Conservation (phyloP, 495 filamentous ascomycete genomes). For the Penicillium longicatenatum region DNA sequence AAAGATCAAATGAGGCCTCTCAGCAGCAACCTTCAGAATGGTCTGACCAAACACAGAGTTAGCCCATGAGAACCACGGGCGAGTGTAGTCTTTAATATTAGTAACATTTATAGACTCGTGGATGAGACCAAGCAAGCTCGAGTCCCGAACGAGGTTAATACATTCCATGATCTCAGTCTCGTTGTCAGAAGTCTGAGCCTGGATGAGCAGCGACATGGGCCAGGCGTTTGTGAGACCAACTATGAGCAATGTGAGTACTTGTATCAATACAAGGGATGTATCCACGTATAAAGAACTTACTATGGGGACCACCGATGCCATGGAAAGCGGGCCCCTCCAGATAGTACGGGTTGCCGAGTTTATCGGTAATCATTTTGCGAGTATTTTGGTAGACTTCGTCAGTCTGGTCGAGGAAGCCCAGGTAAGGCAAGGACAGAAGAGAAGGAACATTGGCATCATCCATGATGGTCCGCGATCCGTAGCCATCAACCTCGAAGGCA, state of each 20-base stretch:
- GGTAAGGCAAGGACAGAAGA: constrained; percentile 78
- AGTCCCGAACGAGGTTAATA: constrained; percentile 71
- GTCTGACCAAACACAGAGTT: constrained; percentile 96
- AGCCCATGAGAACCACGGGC: constrained; percentile 97
- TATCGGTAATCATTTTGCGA: constrained; percentile 82
- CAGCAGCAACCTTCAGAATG: constrained; percentile 80
- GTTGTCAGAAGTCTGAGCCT: constrained; percentile 86
- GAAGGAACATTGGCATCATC: constrained; percentile 97
- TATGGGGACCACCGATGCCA: constrained; percentile 83
- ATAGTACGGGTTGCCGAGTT: constrained; percentile 85
- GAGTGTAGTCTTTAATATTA: constrained; percentile 70
- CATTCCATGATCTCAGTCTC: constrained; percentile 77
- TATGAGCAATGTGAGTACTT: constrained; percentile 13
- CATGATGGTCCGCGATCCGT: constrained; percentile 89
- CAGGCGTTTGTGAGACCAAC: constrained; percentile 88
- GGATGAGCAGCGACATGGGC: constrained; percentile 92
- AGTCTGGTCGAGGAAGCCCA: constrained; percentile 73
- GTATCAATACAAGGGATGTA: not conserved
- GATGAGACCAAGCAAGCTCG: constrained; percentile 74
- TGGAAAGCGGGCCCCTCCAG: constrained; percentile 75
- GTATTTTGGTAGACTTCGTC: constrained; percentile 86
- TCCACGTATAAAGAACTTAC: constrained; percentile 30
- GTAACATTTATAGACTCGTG: constrained; percentile 94
- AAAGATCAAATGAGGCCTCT: constrained; percentile 89
- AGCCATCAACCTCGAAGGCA: constrained; percentile 96